A percentile compares a stretch with the other conserved stretches of the same genome.
These are phyloP conservation scores for Trichosanthes truncata DNA, from an alignment of 306 rosid genomes.

Conservation along the genomic window DNA sequence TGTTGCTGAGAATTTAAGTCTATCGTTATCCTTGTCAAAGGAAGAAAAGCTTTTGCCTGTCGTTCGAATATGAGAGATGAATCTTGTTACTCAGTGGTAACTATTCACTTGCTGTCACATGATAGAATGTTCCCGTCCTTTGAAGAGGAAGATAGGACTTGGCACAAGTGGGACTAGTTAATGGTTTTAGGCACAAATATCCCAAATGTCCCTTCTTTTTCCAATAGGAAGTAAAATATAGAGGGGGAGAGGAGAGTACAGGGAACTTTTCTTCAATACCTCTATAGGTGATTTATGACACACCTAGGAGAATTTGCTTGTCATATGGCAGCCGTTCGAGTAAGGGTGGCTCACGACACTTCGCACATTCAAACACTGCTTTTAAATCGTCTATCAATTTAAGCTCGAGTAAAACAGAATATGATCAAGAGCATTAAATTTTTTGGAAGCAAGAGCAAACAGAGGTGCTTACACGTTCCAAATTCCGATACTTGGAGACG, in stretches of 20 bases:
- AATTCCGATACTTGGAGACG: constrained; percentile 67
- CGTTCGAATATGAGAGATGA: background rate
- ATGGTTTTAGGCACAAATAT: background rate
- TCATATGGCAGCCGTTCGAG: background rate
- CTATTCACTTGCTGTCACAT: background rate
- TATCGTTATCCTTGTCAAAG: background rate
- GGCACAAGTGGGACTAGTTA: background rate
- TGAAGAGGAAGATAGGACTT: background rate
- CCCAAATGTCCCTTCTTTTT: background rate
- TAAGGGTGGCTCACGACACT: background rate
- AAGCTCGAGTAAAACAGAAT: background rate
- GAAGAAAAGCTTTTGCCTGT: background rate
- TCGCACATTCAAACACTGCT: background rate
- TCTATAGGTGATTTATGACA: background rate
- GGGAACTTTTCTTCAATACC: background rate
- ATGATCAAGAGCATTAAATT: background rate
- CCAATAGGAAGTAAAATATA: background rate
- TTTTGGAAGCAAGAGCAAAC: background rate
- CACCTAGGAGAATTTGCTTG: background rate
- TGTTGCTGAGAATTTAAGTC: background rate
- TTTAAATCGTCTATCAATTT: background rate
- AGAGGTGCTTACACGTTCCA: constrained; percentile 69
- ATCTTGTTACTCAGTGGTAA: background rate
- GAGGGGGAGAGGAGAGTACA: background rate
- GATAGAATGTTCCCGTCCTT: background rate